A percentile compares a stretch with the other conserved stretches of the same genome.
Conservation (phyloP, 345 rosid genomes). For the Brassica carinata region DNA sequence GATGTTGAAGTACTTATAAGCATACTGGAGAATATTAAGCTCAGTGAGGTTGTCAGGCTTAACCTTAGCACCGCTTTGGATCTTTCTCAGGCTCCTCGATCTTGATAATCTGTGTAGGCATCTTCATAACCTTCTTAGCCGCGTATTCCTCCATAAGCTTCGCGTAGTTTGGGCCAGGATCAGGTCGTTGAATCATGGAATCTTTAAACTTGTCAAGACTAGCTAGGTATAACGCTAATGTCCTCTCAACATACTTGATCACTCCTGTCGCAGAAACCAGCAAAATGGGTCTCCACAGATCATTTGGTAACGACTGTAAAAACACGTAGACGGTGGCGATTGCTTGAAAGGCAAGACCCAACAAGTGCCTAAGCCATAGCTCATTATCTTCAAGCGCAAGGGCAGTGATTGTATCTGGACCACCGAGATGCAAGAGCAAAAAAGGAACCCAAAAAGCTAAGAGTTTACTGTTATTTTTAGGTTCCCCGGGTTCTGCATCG, state of each 20-base stretch:
- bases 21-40: conserved; percentile 19
- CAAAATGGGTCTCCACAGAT: conserved; percentile 22
- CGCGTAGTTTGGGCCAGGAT: conserved; percentile 35
- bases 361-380: conserved; percentile 43
- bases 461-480: background rate
- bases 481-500: conserved; percentile 12
- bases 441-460: conserved; percentile 45
- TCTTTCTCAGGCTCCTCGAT: conserved; percentile 43
- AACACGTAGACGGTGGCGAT: conserved; percentile 36
- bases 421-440: conserved; percentile 48
- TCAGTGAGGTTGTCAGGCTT: background rate
- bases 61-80: background rate
- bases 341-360: conserved; percentile 36
- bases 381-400: conserved; percentile 49
- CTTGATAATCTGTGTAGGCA: conserved; percentile 27
- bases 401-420: conserved; percentile 51
- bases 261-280: conserved; percentile 33
- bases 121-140: conserved; percentile 11
- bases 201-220: conserved; percentile 43
- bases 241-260: conserved; percentile 54
- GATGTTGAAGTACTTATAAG: conserved; percentile 37
- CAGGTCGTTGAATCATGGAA: conserved; percentile 27
- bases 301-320: conserved; percentile 5
- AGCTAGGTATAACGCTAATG: conserved; percentile 40
- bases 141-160: conserved; percentile 30